These are phyloP conservation scores for Puccinellia tenuiflora DNA, from an alignment of 176 grass and related monocot genomes.

Conservation along the genomic window DNA sequence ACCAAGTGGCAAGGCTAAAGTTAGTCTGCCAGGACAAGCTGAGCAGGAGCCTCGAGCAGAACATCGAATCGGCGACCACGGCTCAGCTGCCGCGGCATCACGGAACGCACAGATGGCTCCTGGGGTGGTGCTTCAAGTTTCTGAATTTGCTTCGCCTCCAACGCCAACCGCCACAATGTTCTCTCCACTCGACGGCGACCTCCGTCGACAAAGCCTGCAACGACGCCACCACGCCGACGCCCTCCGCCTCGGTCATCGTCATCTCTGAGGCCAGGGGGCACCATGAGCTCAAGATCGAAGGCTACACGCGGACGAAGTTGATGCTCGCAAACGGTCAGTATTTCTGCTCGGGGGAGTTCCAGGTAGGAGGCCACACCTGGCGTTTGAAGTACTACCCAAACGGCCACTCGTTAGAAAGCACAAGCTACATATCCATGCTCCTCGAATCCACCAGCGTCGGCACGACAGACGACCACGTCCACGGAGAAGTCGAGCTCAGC, in stretches of 20 bases:
- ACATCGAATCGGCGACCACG: not conserved
- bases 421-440: not conserved
- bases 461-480: not conserved
- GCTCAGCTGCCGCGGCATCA: not conserved
- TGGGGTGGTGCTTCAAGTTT: not conserved
- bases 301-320: slow-evolving; percentile 7
- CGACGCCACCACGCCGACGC: not conserved
- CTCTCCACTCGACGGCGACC: not conserved
- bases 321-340: not conserved
- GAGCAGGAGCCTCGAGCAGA: not conserved
- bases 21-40: slow-evolving; percentile 22
- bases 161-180: not conserved
- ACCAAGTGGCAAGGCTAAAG: slow-evolving; percentile 25
- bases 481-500: not conserved
- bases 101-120: not conserved
- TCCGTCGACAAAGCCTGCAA: not conserved
- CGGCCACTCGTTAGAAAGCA: not conserved
- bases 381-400: not conserved
- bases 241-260: not conserved
- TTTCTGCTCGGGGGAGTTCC: not conserved
- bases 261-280: not conserved
- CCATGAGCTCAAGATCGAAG: slow-evolving; percentile 8
- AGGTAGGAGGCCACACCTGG: not conserved
- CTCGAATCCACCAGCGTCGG: not conserved
- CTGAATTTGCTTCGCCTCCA: not conserved